Evolutionary conservation across 2,329 filamentous ascomycete species (phyloP).

Genomic region (Drechslerella stenobrocha): DNA sequence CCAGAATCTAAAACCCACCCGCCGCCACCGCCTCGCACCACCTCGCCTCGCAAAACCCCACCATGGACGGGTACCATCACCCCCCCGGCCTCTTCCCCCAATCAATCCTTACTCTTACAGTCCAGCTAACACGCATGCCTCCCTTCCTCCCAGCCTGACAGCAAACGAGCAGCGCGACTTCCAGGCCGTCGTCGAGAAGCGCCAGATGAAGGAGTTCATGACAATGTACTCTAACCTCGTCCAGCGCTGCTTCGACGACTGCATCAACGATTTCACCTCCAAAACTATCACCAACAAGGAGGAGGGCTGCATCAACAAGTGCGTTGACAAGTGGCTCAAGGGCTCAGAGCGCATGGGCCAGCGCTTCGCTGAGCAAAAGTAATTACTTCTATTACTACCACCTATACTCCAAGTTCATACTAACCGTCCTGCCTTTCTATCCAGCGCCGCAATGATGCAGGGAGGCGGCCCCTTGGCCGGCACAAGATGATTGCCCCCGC

Average conservation of each 20-base stretch:
- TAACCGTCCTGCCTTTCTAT: not conserved
- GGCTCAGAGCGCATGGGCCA: conserved; percentile 85
- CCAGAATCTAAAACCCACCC: too few species aligned
- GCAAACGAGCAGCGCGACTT: conserved; percentile 86
- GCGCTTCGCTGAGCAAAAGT: conserved; percentile 71
- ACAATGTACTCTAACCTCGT: conserved; percentile 65
- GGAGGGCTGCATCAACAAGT: conserved; percentile 87
- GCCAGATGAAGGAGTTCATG: conserved; percentile 99
- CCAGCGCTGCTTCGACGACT: conserved; percentile 85
- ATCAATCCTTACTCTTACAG: conserved; percentile 1
- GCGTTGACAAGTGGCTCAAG: conserved; percentile 95
- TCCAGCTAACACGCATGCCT: too few species aligned
- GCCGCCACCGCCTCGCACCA: not conserved
- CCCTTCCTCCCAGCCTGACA: conserved; percentile 73
- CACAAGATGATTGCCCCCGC: conserved; percentile 6
- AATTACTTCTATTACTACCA: not conserved
- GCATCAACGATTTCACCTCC: conserved; percentile 97
- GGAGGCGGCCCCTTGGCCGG: conserved; percentile 35
- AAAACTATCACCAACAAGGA: conserved; percentile 88
- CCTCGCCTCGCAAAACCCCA: not conserved
- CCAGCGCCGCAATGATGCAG: conserved; percentile 44
- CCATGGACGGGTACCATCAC: conserved; percentile 34
- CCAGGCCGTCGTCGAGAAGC: conserved; percentile 90
- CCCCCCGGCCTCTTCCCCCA: not conserved
- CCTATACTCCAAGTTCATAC: not conserved